phyloP scores from a whole-genome alignment of 345 rosid species.

The Eucalyptus virginea region DNA sequence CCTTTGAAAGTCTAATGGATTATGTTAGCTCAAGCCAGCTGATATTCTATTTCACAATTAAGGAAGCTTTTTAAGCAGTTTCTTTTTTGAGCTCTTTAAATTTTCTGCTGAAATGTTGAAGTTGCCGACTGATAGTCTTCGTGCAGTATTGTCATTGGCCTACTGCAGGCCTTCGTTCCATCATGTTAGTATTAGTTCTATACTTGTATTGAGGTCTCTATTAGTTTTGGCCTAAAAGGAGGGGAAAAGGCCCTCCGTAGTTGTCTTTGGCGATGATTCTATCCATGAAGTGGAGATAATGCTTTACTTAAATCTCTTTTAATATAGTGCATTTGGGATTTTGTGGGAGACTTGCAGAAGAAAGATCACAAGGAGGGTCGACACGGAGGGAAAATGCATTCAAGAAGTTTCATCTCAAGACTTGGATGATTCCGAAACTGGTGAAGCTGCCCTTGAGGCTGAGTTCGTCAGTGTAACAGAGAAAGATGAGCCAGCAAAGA shows the following conservation, averaged over 20 bases:
- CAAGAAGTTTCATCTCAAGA: not conserved
- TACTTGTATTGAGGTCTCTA: not conserved
- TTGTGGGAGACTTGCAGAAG: not conserved
- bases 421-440: not conserved
- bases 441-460: not conserved
- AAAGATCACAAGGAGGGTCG: not conserved
- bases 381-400: constrained; percentile 13
- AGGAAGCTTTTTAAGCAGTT: not conserved
- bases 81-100: not conserved
- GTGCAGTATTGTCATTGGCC: not conserved
- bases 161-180: not conserved
- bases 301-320: not conserved
- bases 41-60: not conserved
- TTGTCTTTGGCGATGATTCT: not conserved
- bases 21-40: not conserved
- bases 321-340: not conserved
- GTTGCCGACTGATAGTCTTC: not conserved
- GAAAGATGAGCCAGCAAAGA: constrained; percentile 14
- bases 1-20: not conserved
- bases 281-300: constrained; percentile 6
- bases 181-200: not conserved
- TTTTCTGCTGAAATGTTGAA: not conserved
- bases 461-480: not conserved
- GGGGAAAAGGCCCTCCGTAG: not conserved
- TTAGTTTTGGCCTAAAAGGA: not conserved